These are phyloP conservation scores for Rubroshorea leprosula DNA, from an alignment of 345 rosid species.

Conservation along the genomic window DNA sequence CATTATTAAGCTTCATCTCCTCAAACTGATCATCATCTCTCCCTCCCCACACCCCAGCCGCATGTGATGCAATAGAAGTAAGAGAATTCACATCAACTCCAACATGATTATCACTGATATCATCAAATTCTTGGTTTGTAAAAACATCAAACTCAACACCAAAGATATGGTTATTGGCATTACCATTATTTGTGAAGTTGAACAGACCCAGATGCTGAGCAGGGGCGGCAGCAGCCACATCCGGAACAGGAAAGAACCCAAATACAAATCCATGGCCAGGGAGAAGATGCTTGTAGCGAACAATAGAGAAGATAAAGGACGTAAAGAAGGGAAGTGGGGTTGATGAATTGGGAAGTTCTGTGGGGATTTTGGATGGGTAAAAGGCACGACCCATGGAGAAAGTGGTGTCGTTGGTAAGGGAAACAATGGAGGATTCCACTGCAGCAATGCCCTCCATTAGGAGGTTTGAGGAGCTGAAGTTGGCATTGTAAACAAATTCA, in stretches of 20 bases:
- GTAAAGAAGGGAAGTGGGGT: constrained; percentile 35
- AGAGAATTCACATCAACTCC: constrained; percentile 41
- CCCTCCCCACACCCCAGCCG: constrained; percentile 35
- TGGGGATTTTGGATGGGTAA: constrained; percentile 22
- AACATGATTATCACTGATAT: constrained; percentile 35
- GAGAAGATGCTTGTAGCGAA: constrained; percentile 28
- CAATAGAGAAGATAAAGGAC: constrained; percentile 53
- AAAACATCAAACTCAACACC: constrained; percentile 45
- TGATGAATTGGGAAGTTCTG: constrained; percentile 24
- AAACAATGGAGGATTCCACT: constrained; percentile 29
- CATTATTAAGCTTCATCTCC: constrained; percentile 20
- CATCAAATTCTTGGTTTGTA: constrained; percentile 37
- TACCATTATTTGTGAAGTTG: constrained; percentile 37
- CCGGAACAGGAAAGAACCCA: constrained; percentile 27
- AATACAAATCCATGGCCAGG: constrained; percentile 47
- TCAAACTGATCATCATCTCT: constrained; percentile 11
- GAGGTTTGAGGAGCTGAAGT: constrained; percentile 25
- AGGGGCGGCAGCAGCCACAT: constrained; percentile 31
- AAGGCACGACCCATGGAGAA: constrained; percentile 37
- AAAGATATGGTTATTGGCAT: constrained; percentile 26
- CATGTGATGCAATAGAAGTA: constrained; percentile 15
- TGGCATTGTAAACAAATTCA: constrained; percentile 17
- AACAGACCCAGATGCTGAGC: constrained; percentile 41
- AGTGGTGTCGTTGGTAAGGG: constrained; percentile 38
- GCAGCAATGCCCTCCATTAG: constrained; percentile 27